These are phyloP conservation scores for Kwoniella dendrophila DNA, from an alignment of 768 basidiomycete genomes.

Conservation along the genomic window DNA sequence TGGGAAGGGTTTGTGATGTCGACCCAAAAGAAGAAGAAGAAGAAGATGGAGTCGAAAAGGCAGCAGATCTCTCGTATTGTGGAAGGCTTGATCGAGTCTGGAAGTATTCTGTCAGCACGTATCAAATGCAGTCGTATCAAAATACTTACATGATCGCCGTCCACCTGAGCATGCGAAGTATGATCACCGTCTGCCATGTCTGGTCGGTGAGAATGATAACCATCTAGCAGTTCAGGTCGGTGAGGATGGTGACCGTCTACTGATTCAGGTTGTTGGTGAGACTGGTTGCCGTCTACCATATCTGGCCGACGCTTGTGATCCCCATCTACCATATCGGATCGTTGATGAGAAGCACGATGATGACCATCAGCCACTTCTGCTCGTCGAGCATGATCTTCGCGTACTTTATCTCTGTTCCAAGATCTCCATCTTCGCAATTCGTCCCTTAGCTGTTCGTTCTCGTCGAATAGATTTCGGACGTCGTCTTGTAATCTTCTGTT, in stretches of 20 bases:
- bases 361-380: conserved; percentile 2
- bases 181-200: too few relatives aligned
- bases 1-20: background rate
- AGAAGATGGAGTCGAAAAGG: background rate
- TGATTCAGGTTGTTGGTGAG: background rate
- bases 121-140: background rate
- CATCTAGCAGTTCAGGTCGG: background rate
- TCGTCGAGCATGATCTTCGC: background rate
- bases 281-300: background rate
- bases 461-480: conserved; percentile 23
- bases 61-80: background rate
- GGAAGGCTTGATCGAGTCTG: conserved; percentile 6
- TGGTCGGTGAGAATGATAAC: background rate
- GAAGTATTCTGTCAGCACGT: background rate
- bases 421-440: conserved; percentile 30
- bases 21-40: background rate
- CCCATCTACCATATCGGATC: background rate
- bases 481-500: conserved; percentile 39
- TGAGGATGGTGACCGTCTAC: background rate
- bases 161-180: too few relatives aligned
- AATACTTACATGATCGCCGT: background rate
- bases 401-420: conserved; percentile 21
- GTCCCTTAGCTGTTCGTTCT: conserved; percentile 30
- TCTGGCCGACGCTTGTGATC: background rate
- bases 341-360: background rate